Conservation (phyloP, 2,329 filamentous ascomycete genomes). For the Monilinia fructicola region DNA sequence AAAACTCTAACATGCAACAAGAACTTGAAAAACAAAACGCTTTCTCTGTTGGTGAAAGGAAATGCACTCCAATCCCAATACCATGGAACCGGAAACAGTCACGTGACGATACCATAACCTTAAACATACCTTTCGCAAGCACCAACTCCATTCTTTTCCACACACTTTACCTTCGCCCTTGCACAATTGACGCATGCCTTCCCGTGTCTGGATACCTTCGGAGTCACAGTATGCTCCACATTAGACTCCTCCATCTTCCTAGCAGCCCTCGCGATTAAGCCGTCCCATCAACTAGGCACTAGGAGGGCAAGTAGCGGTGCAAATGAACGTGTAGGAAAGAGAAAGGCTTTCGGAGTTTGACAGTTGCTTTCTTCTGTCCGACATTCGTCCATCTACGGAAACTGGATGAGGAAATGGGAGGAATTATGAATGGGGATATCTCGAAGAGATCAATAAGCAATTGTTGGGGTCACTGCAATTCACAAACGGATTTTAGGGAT, state of each 20-base stretch:
- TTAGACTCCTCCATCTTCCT: not conserved
- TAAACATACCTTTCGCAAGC: constrained; percentile 20
- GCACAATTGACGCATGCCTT: constrained; percentile 21
- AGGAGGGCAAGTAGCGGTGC: not conserved
- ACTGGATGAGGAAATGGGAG: not conserved
- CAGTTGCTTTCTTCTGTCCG: not conserved
- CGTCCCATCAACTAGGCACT: not conserved
- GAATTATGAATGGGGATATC: not conserved
- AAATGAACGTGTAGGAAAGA: not conserved
- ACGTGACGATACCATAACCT: not conserved
- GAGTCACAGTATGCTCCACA: not conserved
- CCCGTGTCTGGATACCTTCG: constrained; percentile 12
- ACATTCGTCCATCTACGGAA: not conserved
- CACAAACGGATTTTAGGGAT: not conserved
- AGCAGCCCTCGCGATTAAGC: not conserved
- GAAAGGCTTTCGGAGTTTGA: constrained; percentile 7
- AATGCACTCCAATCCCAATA: not conserved
- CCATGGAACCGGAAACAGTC: not conserved
- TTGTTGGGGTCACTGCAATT: not conserved
- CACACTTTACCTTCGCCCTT: constrained; percentile 19
- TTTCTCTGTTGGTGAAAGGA: too few relatives aligned
- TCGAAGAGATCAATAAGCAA: not conserved
- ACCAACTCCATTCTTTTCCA: not conserved
- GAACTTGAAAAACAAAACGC: too few relatives aligned
- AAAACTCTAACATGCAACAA: not conserved